phyloP scores from a whole-genome alignment of 768 basidiomycete genomes.

The Lactifluus hygrophoroides region DNA sequence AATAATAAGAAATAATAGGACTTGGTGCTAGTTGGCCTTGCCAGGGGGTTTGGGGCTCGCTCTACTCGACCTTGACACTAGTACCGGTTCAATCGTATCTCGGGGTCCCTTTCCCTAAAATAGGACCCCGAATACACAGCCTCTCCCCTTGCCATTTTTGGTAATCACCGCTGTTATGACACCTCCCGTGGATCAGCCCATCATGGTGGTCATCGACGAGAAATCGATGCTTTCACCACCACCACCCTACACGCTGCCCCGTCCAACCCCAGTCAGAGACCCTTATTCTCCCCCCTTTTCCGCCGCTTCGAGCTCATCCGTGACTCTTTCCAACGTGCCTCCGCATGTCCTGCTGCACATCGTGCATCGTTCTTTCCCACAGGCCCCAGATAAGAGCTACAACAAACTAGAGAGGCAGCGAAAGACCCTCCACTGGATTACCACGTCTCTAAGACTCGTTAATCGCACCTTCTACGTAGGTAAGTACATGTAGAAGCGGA shows the following conservation, averaged over 20 bases:
- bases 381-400: slow-evolving; percentile 32
- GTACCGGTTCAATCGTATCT: neutral
- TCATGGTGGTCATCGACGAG: slow-evolving; percentile 33
- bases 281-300: slow-evolving; percentile 6
- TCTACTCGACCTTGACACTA: neutral
- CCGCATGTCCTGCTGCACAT: slow-evolving; percentile 61
- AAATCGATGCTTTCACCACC: slow-evolving; percentile 10
- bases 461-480: slow-evolving; percentile 62
- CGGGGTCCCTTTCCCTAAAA: slow-evolving; percentile 8
- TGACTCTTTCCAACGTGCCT: slow-evolving; percentile 36
- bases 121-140: neutral
- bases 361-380: slow-evolving; percentile 57
- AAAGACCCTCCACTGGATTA: slow-evolving; percentile 65
- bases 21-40: slow-evolving; percentile 9
- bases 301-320: neutral
- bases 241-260: neutral
- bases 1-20: slow-evolving; percentile 10
- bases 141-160: no score
- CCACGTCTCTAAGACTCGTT: slow-evolving; percentile 52
- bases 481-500: no score
- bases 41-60: slow-evolving; percentile 15
- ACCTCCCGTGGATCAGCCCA: no score
- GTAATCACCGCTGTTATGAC: no score
- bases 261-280: neutral
- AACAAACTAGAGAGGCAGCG: slow-evolving; percentile 45